Evolutionary conservation across 495 filamentous ascomycete species (phyloP).

Genomic region (Penicillium arizonense): DNA sequence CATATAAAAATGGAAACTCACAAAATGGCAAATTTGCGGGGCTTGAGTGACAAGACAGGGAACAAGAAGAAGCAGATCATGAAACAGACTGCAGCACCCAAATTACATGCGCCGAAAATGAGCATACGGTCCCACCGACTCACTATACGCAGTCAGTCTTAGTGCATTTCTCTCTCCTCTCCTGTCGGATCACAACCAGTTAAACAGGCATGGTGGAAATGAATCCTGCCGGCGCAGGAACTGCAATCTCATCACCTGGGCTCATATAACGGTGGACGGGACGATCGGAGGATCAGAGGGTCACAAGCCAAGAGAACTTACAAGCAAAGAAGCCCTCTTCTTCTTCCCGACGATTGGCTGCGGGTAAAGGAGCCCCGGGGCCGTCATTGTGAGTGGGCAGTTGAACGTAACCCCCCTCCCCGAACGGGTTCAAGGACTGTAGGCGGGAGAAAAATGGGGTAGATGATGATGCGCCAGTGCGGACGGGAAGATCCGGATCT

Average conservation of each 20-base stretch:
- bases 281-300: constrained; percentile 23
- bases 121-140: constrained; percentile 95
- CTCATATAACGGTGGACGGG: constrained; percentile 11
- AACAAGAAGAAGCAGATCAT: constrained; percentile 87
- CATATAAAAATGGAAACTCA: constrained; percentile 55
- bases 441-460: constrained; percentile 77
- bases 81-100: constrained; percentile 89
- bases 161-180: constrained; percentile 13
- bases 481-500: constrained; percentile 74
- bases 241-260: constrained; percentile 40
- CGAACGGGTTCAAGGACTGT: constrained; percentile 86
- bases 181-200: constrained; percentile 18
- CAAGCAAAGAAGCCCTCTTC: constrained; percentile 94
- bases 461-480: constrained; percentile 66
- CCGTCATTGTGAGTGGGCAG: constrained; percentile 77
- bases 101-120: constrained; percentile 87
- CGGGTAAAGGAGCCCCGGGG: constrained; percentile 83
- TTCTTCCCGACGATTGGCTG: constrained; percentile 81
- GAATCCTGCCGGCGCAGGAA: constrained; percentile 41
- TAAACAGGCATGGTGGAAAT: constrained; percentile 20
- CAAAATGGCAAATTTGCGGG: constrained; percentile 94
- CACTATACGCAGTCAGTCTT: constrained; percentile 56
- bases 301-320: constrained; percentile 60
- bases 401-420: constrained; percentile 83
- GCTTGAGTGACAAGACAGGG: constrained; percentile 72